Conservation (phyloP, 2,329 filamentous ascomycete species). For the Ophidiomyces ophidiicola region DNA sequence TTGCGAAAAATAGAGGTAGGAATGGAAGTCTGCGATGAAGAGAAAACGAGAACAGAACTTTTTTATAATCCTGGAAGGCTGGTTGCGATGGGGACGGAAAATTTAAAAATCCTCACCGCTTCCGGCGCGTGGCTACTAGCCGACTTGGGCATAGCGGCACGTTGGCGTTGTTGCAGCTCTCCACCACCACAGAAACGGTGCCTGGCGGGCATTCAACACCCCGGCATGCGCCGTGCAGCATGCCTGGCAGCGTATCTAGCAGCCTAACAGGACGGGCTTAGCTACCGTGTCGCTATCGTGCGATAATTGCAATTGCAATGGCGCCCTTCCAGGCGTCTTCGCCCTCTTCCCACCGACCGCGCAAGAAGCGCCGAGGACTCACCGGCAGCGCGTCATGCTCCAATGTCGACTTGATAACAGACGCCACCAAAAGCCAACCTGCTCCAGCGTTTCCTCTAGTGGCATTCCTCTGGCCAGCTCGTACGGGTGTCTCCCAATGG, state of each 20-base stretch:
- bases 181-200: too few species aligned
- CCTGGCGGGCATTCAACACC: too few species aligned
- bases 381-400: slow-evolving; percentile 24
- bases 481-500: slow-evolving; percentile 77
- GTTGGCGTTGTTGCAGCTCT: too few species aligned
- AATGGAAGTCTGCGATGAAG: background rate
- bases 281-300: background rate
- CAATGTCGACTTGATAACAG: slow-evolving; percentile 34
- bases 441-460: slow-evolving; percentile 76
- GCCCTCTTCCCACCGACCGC: slow-evolving; percentile 29
- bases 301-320: slow-evolving; percentile 6
- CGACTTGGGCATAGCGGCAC: too few species aligned
- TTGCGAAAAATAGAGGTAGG: too few species aligned
- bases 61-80: too few species aligned
- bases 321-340: slow-evolving; percentile 20
- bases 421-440: slow-evolving; percentile 35
- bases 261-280: background rate
- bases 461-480: slow-evolving; percentile 86
- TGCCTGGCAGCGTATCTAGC: too few species aligned
- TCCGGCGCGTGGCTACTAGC: too few species aligned
- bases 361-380: slow-evolving; percentile 34
- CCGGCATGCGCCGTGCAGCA: too few species aligned
- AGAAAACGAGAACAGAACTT: background rate
- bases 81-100: background rate
- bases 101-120: too few species aligned